Conservation (phyloP, 1,284 basidiomycete genomes). For the Trametes polyzona region DNA sequence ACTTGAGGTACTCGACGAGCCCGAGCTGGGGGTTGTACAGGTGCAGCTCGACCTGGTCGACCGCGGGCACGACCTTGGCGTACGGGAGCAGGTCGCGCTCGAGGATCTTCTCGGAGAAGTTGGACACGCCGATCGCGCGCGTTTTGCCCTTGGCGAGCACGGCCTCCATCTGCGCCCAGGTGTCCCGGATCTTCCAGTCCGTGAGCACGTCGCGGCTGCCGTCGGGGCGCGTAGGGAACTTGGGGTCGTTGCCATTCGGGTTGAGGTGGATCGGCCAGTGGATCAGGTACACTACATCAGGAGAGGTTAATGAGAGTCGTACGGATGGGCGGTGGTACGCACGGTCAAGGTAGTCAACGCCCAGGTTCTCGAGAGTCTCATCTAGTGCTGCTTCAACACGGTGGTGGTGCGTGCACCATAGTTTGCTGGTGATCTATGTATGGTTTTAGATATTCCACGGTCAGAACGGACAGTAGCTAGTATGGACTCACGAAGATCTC, state of each 20-base stretch:
- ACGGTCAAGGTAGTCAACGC: slow-evolving; percentile 81
- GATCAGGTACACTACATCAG: slow-evolving; percentile 64
- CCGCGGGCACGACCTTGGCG: slow-evolving; percentile 56
- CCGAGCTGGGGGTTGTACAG: slow-evolving; percentile 79
- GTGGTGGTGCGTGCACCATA: slow-evolving; percentile 76
- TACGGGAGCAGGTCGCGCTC: slow-evolving; percentile 44
- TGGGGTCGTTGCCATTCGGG: slow-evolving; percentile 72
- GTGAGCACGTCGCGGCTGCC: slow-evolving; percentile 71
- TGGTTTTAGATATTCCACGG: slow-evolving; percentile 8
- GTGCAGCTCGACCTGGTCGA: slow-evolving; percentile 71
- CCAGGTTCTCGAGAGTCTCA: slow-evolving; percentile 72
- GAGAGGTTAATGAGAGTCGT: neutral
- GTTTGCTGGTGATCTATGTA: slow-evolving; percentile 64
- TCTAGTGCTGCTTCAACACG: slow-evolving; percentile 78
- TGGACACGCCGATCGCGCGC: slow-evolving; percentile 61
- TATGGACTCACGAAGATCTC: slow-evolving; percentile 76
- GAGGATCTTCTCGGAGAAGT: slow-evolving; percentile 55
- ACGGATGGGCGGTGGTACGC: slow-evolving; percentile 29
- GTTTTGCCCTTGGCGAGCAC: slow-evolving; percentile 66
- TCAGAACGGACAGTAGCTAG: neutral
- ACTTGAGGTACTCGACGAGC: slow-evolving; percentile 67
- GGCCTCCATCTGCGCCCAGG: slow-evolving; percentile 86
- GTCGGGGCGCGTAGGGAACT: slow-evolving; percentile 69
- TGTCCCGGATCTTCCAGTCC: slow-evolving; percentile 68
- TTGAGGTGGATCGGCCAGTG: slow-evolving; percentile 86